Conservation (phyloP, 495 filamentous ascomycete species). For the Lasiosphaeria ovina region DNA sequence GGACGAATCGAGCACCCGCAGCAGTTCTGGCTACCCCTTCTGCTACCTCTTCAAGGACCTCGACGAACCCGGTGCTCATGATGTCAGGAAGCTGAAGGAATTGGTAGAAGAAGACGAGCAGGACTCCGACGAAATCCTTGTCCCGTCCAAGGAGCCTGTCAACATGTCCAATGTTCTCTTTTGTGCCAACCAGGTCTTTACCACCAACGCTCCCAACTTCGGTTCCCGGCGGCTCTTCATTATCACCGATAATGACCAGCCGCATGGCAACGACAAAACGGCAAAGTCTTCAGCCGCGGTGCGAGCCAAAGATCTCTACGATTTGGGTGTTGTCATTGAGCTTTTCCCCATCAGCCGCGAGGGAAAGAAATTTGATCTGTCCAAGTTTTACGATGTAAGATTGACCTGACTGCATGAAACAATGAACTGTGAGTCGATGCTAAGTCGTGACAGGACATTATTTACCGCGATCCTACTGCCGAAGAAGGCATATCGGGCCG, state of each 20-base stretch:
- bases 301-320: constrained; percentile 91
- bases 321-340: constrained; percentile 89
- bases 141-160: constrained; percentile 65
- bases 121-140: constrained; percentile 66
- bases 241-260: constrained; percentile 92
- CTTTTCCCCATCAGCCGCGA: constrained; percentile 84
- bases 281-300: constrained; percentile 74
- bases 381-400: constrained; percentile 87
- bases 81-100: constrained; percentile 74
- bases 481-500: constrained; percentile 54
- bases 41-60: constrained; percentile 92
- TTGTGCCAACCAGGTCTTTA: constrained; percentile 94
- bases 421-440: not conserved
- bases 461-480: constrained; percentile 64
- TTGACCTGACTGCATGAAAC: not conserved
- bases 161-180: constrained; percentile 91
- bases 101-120: constrained; percentile 66
- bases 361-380: constrained; percentile 73
- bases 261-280: constrained; percentile 68
- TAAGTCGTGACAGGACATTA: constrained; percentile 63
- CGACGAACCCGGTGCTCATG: constrained; percentile 78
- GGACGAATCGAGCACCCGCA: constrained; percentile 59
- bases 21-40: constrained; percentile 72
- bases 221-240: constrained; percentile 88
- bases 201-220: constrained; percentile 91